Percentiles rank a stretch among this genome's conserved stretches.
Evolutionary conservation across 2,329 filamentous ascomycete genomes (phyloP).

Genomic region (Pleoardoris graminearum): DNA sequence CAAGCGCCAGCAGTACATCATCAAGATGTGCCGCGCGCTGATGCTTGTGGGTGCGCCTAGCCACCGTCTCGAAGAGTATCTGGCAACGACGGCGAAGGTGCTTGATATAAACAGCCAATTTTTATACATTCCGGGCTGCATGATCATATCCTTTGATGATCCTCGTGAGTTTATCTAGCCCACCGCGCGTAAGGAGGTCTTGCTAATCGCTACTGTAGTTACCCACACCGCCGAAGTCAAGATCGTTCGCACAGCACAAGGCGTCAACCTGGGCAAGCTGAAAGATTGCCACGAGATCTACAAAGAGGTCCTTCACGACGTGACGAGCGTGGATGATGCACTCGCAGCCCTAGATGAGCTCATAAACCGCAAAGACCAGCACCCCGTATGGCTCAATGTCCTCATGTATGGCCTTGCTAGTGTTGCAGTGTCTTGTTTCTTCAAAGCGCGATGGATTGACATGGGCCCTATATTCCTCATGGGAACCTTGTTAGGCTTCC

Average conservation of each 20-base stretch:
- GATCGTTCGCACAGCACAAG: constrained; percentile 69
- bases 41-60: constrained; percentile 92
- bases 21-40: constrained; percentile 79
- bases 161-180: not conserved
- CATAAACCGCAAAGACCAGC: constrained; percentile 60
- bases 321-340: constrained; percentile 70
- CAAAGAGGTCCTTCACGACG: constrained; percentile 76
- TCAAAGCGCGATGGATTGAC: constrained; percentile 74
- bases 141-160: constrained; percentile 90
- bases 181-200: not conserved
- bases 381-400: constrained; percentile 54
- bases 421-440: constrained; percentile 75
- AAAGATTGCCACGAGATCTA: constrained; percentile 76
- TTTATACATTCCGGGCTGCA: constrained; percentile 85
- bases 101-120: constrained; percentile 87
- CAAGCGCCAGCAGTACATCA: constrained; percentile 79
- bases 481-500: constrained; percentile 71
- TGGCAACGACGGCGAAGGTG: constrained; percentile 81
- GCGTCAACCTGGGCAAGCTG: constrained; percentile 72
- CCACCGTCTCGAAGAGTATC: constrained; percentile 86
- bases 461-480: constrained; percentile 76
- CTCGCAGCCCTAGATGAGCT: constrained; percentile 65
- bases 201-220: constrained; percentile 28
- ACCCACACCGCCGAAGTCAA: constrained; percentile 80
- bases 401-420: constrained; percentile 75